Base-by-base conservation (phyloP, 2,329 filamentous ascomycete species). In the Fusarium pseudonygamai region DNA sequence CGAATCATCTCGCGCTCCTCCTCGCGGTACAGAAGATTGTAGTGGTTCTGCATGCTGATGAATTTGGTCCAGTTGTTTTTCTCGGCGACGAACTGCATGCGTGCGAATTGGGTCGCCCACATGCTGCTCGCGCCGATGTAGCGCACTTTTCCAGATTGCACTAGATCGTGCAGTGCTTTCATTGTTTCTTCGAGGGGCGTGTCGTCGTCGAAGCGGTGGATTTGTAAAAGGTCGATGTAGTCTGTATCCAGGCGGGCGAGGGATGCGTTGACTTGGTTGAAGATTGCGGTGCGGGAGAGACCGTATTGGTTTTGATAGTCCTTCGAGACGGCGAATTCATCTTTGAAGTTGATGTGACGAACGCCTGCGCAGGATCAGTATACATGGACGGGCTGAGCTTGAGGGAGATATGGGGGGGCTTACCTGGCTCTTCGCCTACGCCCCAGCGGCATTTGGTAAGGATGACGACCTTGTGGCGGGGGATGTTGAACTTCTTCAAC, bases 31-130 rank as follows among this genome's bases (percentile, higher is more conserved):
- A 86, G 70, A 1, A 88, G 77, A 60, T 86, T 89, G 71, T 90
- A 86, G 20, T 85, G 82, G 64, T 89, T 88, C 71, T 90, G 87
- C 88, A 90, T 90, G 16, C 82, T 85, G 40, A 89, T 80, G 61
- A 90, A 89, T 73, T 89, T 87, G 0, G 85, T 87, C 87, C 87
- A 90, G 13, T 85, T 84, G 55, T 89, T 82, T 72, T 85, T 84
- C 57, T 88, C 85, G 4, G 88, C 88, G 4, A 82, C 81, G 47
- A 85, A 85, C 60, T 90, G 88, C 79, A 90, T 81, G 28, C 79
- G 36, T 9, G 83, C 83, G 60, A 87, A 86, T 64, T 87, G 83
- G 26, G 82, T 84, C 1, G 84, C 80, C 78, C 82, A 84, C 85
- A 87, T 86, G 42, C 71, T 75, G 34, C 82, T 84, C 5, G 85